These are phyloP conservation scores for Hippophae tibetana DNA, from an alignment of 306 rosid genomes.

Conservation along the genomic window DNA sequence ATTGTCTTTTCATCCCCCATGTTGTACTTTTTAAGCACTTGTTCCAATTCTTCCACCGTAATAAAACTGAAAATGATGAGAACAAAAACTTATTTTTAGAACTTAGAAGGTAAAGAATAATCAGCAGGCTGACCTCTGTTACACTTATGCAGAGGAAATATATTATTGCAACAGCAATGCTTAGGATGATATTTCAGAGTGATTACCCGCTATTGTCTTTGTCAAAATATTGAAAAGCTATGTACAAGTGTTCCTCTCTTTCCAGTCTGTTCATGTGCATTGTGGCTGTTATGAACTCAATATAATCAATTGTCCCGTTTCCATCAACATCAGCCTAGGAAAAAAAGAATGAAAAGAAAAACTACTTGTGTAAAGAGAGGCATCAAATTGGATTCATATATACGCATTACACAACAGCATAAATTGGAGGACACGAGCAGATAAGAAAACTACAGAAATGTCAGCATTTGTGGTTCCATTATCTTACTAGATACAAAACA, in stretches of 20 bases:
- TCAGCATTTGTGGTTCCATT: too few species aligned
- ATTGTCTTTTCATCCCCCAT: constrained; percentile 91
- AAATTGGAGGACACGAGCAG: background rate
- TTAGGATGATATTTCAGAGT: background rate
- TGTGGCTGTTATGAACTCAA: constrained; percentile 93
- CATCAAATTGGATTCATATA: constrained; percentile 15
- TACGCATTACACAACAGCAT: constrained; percentile 8
- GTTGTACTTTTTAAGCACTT: constrained; percentile 76
- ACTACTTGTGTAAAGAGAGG: constrained; percentile 10
- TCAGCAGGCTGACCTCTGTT: background rate
- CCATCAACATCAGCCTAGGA: constrained; percentile 89
- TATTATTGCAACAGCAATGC: background rate
- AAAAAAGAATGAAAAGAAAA: background rate
- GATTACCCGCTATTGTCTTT: constrained; percentile 84
- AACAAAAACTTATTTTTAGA: background rate
- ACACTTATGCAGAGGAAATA: background rate
- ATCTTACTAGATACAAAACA: too few species aligned
- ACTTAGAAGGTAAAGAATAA: constrained; percentile 7
- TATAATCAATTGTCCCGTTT: constrained; percentile 82
- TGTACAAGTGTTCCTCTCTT: constrained; percentile 85
- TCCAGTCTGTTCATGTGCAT: constrained; percentile 97
- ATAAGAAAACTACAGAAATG: too few species aligned
- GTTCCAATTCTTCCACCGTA: constrained; percentile 81
- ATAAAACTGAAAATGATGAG: constrained; percentile 47
- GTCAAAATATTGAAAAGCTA: constrained; percentile 88